Conservation (phyloP, 2,329 filamentous ascomycete genomes). For the Nemania abortiva region DNA sequence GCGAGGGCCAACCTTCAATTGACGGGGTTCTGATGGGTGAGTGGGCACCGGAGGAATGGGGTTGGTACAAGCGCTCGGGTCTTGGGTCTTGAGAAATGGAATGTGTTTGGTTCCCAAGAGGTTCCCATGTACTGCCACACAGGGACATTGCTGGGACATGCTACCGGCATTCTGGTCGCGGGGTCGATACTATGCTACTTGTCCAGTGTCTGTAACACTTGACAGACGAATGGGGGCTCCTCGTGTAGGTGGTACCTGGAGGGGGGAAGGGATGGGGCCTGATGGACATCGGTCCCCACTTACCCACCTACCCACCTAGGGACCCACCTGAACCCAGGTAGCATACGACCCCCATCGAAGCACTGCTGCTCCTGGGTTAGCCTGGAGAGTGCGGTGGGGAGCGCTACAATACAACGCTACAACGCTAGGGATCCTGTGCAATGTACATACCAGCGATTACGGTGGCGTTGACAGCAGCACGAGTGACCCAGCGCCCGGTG, state of each 20-base stretch:
- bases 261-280: neutral
- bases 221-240: conserved; percentile 26
- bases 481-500: conserved; percentile 34
- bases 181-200: conserved; percentile 33
- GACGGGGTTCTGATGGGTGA: conserved; percentile 32
- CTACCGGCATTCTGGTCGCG: conserved; percentile 41
- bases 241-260: conserved; percentile 22
- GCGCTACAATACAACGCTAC: conserved; percentile 10
- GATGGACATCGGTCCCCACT: neutral
- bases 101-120: conserved; percentile 22
- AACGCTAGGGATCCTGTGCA: conserved; percentile 20
- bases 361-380: conserved; percentile 7
- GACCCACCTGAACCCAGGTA: too few species aligned
- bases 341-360: neutral
- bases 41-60: conserved; percentile 36
- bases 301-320: neutral
- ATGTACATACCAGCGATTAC: conserved; percentile 9
- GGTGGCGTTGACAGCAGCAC: conserved; percentile 14
- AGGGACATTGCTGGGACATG: conserved; percentile 25
- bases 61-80: conserved; percentile 38
- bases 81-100: conserved; percentile 22
- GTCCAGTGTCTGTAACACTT: conserved; percentile 32
- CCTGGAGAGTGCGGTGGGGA: conserved; percentile 4
- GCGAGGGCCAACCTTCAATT: conserved; percentile 28
- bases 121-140: conserved; percentile 26